These are phyloP conservation scores for Saccharomycopsis selenospora DNA, from an alignment of 805 yeast genomes.

Conservation along the genomic window DNA sequence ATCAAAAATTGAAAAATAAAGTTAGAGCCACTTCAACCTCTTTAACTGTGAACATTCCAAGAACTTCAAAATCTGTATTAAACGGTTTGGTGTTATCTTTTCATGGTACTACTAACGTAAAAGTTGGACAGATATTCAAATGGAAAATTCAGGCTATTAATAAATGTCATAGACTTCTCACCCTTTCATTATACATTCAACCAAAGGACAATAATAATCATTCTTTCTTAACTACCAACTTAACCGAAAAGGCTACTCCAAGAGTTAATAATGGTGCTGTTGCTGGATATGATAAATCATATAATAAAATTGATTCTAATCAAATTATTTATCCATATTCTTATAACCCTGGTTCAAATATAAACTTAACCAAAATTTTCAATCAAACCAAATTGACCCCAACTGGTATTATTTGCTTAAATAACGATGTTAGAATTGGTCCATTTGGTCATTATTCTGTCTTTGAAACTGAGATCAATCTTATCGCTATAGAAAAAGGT, in stretches of 20 bases:
- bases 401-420: constrained; percentile 54
- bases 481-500: constrained; percentile 61
- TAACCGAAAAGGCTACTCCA: constrained; percentile 21
- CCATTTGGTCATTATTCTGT: constrained; percentile 54
- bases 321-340: constrained; percentile 20
- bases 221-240: constrained; percentile 19
- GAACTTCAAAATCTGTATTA: constrained; percentile 20
- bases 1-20: constrained; percentile 16
- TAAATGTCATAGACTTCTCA: constrained; percentile 42
- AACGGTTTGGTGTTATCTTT: constrained; percentile 45
- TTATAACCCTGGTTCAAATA: constrained; percentile 18
- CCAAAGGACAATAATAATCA: constrained; percentile 24
- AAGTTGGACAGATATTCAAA: constrained; percentile 50
- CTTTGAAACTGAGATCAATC: constrained; percentile 52
- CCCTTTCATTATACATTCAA: constrained; percentile 44
- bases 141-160: constrained; percentile 67
- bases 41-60: constrained; percentile 21
- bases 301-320: constrained; percentile 12
- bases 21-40: constrained; percentile 20
- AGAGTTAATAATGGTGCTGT: constrained; percentile 21
- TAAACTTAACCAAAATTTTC: constrained; percentile 30
- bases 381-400: constrained; percentile 34
- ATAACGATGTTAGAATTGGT: constrained; percentile 60
- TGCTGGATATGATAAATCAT: constrained; percentile 7
- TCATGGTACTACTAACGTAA: constrained; percentile 53